Conservation (phyloP, 108 stramenopile genomes). For the Fistulifera pelliculosa region DNA sequence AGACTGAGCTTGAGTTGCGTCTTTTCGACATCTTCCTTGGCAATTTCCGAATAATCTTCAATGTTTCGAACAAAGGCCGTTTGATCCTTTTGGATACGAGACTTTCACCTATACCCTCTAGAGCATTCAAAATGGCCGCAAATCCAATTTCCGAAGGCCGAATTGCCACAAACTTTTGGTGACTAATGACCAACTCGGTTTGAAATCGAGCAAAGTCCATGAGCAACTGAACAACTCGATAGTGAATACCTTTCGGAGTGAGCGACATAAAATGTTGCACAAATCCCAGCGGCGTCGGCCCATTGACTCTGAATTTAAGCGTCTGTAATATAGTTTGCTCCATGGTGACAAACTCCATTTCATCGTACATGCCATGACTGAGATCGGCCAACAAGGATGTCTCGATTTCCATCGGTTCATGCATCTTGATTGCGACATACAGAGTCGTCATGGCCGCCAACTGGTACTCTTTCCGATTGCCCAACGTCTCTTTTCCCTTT, state of each 20-base stretch:
- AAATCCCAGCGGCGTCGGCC: constrained; percentile 48
- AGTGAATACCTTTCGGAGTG: constrained; percentile 24
- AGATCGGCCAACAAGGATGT: constrained; percentile 57
- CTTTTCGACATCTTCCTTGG: constrained; percentile 28
- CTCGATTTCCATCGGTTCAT: constrained; percentile 77
- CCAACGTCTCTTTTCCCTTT: constrained; percentile 30
- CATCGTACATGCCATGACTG: constrained; percentile 54
- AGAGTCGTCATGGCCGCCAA: constrained; percentile 71
- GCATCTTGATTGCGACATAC: constrained; percentile 74
- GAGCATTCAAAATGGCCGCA: constrained; percentile 54
- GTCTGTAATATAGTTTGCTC: constrained; percentile 61
- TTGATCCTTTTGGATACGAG: constrained; percentile 24
- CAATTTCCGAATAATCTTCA: constrained; percentile 21
- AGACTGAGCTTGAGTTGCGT: constrained; percentile 25
- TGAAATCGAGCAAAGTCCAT: constrained; percentile 57
- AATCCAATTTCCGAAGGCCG: constrained; percentile 45
- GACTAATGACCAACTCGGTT: constrained; percentile 52
- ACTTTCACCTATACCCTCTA: constrained; percentile 43
- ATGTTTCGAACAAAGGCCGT: constrained; percentile 28
- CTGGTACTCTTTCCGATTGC: constrained; percentile 63
- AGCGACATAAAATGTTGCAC: constrained; percentile 32
- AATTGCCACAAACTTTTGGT: constrained; percentile 36
- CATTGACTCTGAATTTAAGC: constrained; percentile 54
- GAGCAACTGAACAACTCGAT: constrained; percentile 28
- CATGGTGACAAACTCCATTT: constrained; percentile 60